A percentile compares a stretch with the other conserved stretches of the same genome.
Evolutionary conservation across 2,329 filamentous ascomycete genomes (phyloP).

Genomic region (Ophiostoma angusticollis): DNA sequence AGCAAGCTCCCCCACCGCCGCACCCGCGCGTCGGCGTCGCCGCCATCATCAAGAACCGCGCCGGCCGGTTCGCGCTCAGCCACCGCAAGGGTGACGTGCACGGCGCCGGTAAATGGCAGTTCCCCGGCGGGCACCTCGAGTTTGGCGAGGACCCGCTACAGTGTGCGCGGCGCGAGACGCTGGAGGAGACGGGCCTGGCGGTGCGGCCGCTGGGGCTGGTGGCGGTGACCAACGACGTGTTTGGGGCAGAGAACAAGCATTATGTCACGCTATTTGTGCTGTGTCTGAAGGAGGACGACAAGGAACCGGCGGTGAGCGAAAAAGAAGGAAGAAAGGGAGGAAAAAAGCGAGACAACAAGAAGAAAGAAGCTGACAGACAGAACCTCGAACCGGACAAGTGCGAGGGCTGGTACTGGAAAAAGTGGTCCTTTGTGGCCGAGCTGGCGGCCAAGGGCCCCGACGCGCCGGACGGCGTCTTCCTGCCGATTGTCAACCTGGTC

Average conservation of each 20-base stretch:
- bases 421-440: constrained; percentile 29
- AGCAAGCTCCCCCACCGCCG: not conserved
- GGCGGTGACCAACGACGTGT: constrained; percentile 55
- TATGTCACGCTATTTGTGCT: constrained; percentile 63
- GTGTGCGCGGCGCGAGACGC: constrained; percentile 53
- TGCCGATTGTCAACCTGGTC: constrained; percentile 27
- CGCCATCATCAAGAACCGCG: constrained; percentile 29
- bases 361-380: constrained; percentile 19
- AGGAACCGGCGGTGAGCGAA: constrained; percentile 38
- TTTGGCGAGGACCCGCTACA: constrained; percentile 47
- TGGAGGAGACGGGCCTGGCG: constrained; percentile 56
- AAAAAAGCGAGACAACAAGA: not conserved
- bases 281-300: constrained; percentile 35
- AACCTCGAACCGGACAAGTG: constrained; percentile 38
- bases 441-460: constrained; percentile 20
- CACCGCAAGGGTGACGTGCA: constrained; percentile 36
- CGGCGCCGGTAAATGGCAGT: constrained; percentile 36
- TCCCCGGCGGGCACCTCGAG: constrained; percentile 68
- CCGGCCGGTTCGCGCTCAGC: constrained; percentile 34
- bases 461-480: constrained; percentile 22
- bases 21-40: constrained; percentile 34
- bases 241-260: constrained; percentile 47
- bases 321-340: constrained; percentile 29
- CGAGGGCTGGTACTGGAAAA: constrained; percentile 35
- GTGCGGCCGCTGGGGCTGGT: constrained; percentile 41